Evolutionary conservation across 495 filamentous ascomycete genomes (phyloP).

Genomic region (Hyphodiscus hymeniophilus): DNA sequence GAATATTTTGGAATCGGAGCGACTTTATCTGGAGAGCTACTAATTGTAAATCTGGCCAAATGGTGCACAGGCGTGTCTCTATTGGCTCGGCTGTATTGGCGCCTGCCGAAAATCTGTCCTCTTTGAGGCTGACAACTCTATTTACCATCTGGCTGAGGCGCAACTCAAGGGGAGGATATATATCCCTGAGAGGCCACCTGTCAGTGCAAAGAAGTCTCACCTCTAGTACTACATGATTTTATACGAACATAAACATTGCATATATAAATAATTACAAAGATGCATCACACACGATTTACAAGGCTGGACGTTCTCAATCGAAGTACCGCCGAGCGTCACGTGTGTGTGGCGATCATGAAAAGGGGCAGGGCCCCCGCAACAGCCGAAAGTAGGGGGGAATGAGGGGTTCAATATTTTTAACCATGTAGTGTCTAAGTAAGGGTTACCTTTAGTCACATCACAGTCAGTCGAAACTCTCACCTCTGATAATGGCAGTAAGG

Average conservation of each 20-base stretch:
- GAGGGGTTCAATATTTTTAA: too few species aligned
- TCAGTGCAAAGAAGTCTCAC: too few species aligned
- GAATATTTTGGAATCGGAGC: not conserved
- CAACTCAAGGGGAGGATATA: too few species aligned
- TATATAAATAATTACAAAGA: too few species aligned
- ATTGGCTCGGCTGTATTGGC: conserved; percentile 16
- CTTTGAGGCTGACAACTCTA: conserved; percentile 5
- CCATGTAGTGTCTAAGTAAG: too few species aligned
- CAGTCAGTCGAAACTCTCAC: too few species aligned
- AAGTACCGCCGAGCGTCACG: conserved; percentile 11
- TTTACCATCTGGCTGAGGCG: too few species aligned
- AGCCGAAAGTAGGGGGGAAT: too few species aligned
- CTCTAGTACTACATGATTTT: too few species aligned
- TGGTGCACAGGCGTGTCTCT: not conserved
- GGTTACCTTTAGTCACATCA: conserved; percentile 32
- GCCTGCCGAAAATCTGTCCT: conserved; percentile 9
- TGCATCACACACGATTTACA: not conserved
- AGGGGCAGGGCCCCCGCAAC: too few species aligned
- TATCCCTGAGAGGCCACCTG: not conserved
- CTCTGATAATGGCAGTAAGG: too few species aligned
- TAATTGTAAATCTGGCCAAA: conserved; percentile 19
- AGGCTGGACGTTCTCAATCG: conserved; percentile 9
- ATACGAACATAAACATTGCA: too few species aligned
- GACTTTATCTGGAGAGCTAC: conserved; percentile 17
- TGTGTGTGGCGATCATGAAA: conserved; percentile 5